A percentile compares a stretch with the other conserved stretches of the same genome.
phyloP scores from a whole-genome alignment of 2,329 filamentous ascomycete genomes.

The Diaporthe longicolla region DNA sequence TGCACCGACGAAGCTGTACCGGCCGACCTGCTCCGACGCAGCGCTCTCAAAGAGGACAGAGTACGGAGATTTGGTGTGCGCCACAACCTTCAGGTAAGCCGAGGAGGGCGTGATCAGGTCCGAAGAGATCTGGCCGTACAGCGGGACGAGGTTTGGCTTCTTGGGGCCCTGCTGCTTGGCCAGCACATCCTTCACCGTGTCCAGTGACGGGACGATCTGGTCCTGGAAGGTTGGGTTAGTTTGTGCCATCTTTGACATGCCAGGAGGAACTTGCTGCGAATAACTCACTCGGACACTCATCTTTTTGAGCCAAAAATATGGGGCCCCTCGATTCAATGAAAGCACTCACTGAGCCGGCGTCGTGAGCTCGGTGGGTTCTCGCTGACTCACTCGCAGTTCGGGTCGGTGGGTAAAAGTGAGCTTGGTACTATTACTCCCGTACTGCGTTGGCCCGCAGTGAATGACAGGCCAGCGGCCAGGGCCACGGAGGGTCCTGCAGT shows the following conservation, averaged over 20 bases:
- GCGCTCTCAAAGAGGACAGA: conserved; percentile 98
- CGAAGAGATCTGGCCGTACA: conserved; percentile 87
- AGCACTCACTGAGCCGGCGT: conserved; percentile 28
- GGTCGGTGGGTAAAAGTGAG: neutral
- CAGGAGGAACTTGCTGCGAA: conserved; percentile 26
- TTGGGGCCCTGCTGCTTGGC: conserved; percentile 53
- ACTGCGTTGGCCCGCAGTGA: neutral
- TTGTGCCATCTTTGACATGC: conserved; percentile 39
- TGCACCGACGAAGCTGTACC: conserved; percentile 95
- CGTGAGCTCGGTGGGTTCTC: conserved; percentile 26
- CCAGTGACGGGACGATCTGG: conserved; percentile 60
- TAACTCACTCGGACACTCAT: conserved; percentile 42
- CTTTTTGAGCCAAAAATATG: conserved; percentile 36
- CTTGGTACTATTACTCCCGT: neutral
- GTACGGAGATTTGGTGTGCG: conserved; percentile 80
- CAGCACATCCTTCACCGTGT: conserved; percentile 61
- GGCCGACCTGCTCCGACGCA: conserved; percentile 91
- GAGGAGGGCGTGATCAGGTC: conserved; percentile 95
- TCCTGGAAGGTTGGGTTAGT: conserved; percentile 52
- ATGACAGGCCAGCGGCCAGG: neutral
- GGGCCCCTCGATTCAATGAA: conserved; percentile 24
- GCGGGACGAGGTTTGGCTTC: conserved; percentile 77
- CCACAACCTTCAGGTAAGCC: conserved; percentile 92
- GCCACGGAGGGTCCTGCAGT: neutral
- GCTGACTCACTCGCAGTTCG: conserved; percentile 41